Conservation (phyloP, 2,329 filamentous ascomycete species). For the Didymella pomorum region DNA sequence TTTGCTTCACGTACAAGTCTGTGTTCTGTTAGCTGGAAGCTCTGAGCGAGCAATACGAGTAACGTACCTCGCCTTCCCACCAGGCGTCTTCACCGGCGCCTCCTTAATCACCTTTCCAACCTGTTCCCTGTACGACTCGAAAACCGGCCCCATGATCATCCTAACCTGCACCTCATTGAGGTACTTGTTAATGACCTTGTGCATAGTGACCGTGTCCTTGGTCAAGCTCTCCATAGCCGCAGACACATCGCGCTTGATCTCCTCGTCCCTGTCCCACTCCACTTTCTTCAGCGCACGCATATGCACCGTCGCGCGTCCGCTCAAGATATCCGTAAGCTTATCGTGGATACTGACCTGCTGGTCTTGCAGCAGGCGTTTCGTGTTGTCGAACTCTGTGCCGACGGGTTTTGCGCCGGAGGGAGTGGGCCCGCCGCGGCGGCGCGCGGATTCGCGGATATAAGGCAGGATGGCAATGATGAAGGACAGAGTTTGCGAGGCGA, state of each 20-base stretch:
- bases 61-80: constrained; percentile 74
- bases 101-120: constrained; percentile 75
- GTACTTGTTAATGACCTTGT: constrained; percentile 83
- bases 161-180: constrained; percentile 77
- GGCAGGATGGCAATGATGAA: constrained; percentile 89
- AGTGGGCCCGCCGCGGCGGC: constrained; percentile 68
- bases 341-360: constrained; percentile 91
- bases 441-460: constrained; percentile 88
- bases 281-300: constrained; percentile 77
- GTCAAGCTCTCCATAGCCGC: constrained; percentile 85
- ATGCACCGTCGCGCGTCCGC: constrained; percentile 74
- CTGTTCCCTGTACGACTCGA: constrained; percentile 80
- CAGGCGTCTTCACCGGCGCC: constrained; percentile 69
- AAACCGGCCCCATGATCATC: constrained; percentile 87
- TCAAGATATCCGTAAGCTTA: constrained; percentile 94
- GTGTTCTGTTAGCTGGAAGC: not conserved
- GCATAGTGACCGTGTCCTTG: constrained; percentile 84
- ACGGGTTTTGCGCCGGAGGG: constrained; percentile 48
- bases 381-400: constrained; percentile 86
- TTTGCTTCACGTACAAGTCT: constrained; percentile 82
- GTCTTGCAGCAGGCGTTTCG: constrained; percentile 82
- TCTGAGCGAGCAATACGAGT: not conserved
- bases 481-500: constrained; percentile 86
- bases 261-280: constrained; percentile 70
- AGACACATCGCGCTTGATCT: constrained; percentile 59